phyloP scores from a whole-genome alignment of 1,139 yeast genomes.

The Trichomonascaceae sp. region DNA sequence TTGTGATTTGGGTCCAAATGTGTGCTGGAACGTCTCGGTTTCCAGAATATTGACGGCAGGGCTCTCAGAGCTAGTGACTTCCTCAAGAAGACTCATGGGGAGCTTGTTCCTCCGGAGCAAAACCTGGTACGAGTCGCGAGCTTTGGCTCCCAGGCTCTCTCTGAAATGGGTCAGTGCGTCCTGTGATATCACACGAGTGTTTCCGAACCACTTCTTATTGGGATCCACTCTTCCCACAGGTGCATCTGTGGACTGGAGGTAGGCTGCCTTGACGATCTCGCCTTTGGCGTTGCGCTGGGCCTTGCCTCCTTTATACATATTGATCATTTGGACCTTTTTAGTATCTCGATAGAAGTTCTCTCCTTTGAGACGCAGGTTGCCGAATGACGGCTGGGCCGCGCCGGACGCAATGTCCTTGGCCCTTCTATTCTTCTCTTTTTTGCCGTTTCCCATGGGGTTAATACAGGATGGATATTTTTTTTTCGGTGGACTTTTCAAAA shows the following conservation, averaged over 20 bases:
- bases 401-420: conserved; percentile 52
- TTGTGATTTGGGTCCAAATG: conserved; percentile 94
- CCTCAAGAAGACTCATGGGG: conserved; percentile 92
- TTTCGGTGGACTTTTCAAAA: too few relatives aligned
- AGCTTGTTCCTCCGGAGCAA: conserved; percentile 77
- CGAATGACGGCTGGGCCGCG: conserved; percentile 44
- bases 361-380: conserved; percentile 88
- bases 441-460: conserved; percentile 83
- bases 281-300: conserved; percentile 82
- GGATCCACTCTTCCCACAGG: conserved; percentile 95
- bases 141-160: conserved; percentile 83
- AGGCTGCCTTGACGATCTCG: conserved; percentile 77
- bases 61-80: conserved; percentile 26
- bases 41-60: conserved; percentile 76
- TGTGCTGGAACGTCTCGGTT: conserved; percentile 67
- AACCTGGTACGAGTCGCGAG: conserved; percentile 79
- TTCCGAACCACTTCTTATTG: conserved; percentile 94
- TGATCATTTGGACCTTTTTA: conserved; percentile 75
- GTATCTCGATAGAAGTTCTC: conserved; percentile 93
- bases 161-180: conserved; percentile 91
- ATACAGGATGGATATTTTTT: neutral
- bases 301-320: conserved; percentile 86
- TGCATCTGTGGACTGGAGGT: conserved; percentile 72
- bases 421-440: conserved; percentile 83
- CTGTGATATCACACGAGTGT: conserved; percentile 93